Evolutionary conservation across 176 grass and related monocot species (phyloP).

Genomic region (Carex pumila): DNA sequence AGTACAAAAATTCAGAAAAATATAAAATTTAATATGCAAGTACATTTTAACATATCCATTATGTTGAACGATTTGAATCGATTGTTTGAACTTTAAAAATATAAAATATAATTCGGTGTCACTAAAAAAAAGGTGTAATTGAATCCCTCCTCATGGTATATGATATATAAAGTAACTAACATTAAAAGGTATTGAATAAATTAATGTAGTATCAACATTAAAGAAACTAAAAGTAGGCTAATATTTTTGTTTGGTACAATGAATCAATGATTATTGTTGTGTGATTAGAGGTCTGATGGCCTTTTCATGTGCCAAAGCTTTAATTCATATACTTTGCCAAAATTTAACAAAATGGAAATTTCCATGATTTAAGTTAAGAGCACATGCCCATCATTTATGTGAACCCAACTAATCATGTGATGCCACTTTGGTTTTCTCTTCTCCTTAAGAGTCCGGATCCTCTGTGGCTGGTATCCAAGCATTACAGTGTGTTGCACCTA

Average conservation of each 20-base stretch:
- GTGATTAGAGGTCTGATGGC: conserved; percentile 21
- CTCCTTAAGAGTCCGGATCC: conserved; percentile 26
- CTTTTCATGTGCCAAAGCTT: conserved; percentile 19
- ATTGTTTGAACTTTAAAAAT: no score
- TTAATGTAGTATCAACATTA: background rate
- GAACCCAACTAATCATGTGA: conserved; percentile 86
- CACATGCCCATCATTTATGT: conserved; percentile 89
- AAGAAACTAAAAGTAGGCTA: conserved; percentile 12
- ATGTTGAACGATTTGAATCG: no score
- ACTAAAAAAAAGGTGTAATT: no score
- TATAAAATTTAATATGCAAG: no score
- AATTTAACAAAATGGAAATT: conserved; percentile 34
- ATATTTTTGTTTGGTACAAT: conserved; percentile 47
- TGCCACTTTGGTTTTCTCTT: conserved; percentile 36
- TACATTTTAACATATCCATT: no score
- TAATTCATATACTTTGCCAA: conserved; percentile 24
- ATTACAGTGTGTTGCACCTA: background rate
- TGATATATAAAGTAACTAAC: background rate
- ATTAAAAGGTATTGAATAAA: conserved; percentile 12
- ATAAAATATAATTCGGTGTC: no score
- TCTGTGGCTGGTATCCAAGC: background rate
- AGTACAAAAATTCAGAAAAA: no score
- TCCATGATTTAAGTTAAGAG: conserved; percentile 52
- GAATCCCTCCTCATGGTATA: no score
- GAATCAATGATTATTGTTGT: conserved; percentile 56